phyloP scores from a whole-genome alignment of 805 yeast genomes.

The Kodamaea restingae region DNA sequence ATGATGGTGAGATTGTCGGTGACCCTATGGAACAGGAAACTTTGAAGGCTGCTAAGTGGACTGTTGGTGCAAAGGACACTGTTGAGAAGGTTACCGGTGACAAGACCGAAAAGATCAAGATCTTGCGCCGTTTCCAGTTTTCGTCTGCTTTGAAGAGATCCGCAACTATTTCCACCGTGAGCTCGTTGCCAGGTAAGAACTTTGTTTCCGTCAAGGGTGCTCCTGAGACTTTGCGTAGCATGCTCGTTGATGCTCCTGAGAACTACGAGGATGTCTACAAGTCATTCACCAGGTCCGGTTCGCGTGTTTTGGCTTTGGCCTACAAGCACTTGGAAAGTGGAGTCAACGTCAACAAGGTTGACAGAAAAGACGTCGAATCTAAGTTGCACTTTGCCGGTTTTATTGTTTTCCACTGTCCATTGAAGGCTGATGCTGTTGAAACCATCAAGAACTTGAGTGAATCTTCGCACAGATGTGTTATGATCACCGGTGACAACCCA shows the following conservation, averaged over 20 bases:
- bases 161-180: conserved; percentile 67
- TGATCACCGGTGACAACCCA: conserved; percentile 99
- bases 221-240: conserved; percentile 86
- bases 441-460: conserved; percentile 90
- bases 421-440: conserved; percentile 88
- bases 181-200: conserved; percentile 41
- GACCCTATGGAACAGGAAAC: conserved; percentile 99
- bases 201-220: conserved; percentile 95
- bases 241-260: conserved; percentile 68
- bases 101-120: conserved; percentile 51
- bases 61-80: conserved; percentile 69
- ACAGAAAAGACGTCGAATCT: conserved; percentile 74
- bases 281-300: conserved; percentile 90
- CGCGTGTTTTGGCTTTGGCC: conserved; percentile 94
- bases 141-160: conserved; percentile 95
- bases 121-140: conserved; percentile 93
- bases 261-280: conserved; percentile 83
- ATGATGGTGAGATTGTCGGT: conserved; percentile 97
- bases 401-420: conserved; percentile 94
- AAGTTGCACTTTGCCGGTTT: conserved; percentile 83
- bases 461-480: conserved; percentile 90
- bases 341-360: conserved; percentile 52
- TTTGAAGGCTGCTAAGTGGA: conserved; percentile 81
- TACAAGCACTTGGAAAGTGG: conserved; percentile 63
- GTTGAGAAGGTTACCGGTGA: conserved; percentile 36